Percentiles rank a stretch among this genome's conserved stretches.
Conservation (phyloP, 176 grass and related monocot genomes). For the Lolium multiflorum region DNA sequence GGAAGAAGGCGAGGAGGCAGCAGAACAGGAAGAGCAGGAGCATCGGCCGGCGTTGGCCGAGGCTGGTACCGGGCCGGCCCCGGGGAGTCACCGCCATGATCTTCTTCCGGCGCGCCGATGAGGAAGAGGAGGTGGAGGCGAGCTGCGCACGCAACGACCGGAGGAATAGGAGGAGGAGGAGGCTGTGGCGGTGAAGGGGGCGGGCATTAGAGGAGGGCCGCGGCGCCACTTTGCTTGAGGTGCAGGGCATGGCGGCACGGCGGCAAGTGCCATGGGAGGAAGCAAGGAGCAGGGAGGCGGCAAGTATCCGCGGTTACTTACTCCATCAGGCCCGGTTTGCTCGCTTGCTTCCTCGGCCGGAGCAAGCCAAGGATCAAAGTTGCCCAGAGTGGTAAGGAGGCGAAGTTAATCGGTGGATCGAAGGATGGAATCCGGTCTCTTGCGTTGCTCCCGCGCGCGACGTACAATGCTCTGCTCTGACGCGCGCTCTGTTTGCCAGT, state of each 20-base stretch:
- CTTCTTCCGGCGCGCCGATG: neutral
- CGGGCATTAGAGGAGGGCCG: constrained; percentile 49
- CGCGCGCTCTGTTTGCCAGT: neutral
- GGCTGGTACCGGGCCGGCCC: neutral
- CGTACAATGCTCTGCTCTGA: neutral
- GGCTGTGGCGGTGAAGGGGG: neutral
- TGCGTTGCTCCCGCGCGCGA: constrained; percentile 41
- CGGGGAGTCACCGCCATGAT: constrained; percentile 26
- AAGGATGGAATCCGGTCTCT: constrained; percentile 62
- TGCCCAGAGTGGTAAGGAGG: constrained; percentile 45
- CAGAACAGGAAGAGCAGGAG: constrained; percentile 42
- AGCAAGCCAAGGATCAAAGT: constrained; percentile 38
- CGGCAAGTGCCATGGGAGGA: constrained; percentile 40
- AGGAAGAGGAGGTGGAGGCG: neutral
- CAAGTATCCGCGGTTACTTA: constrained; percentile 19
- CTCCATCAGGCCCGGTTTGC: neutral
- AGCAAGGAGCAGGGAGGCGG: neutral
- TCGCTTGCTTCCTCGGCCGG: constrained; percentile 38
- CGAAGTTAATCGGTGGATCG: neutral
- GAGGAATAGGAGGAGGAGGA: neutral
- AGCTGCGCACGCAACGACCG: neutral
- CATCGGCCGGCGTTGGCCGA: neutral
- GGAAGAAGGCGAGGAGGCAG: constrained; percentile 33
- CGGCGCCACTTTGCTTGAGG: constrained; percentile 47
- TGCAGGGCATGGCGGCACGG: constrained; percentile 49